Percentiles rank a stretch among this genome's conserved stretches.
phyloP scores from a whole-genome alignment of 2,329 filamentous ascomycete genomes.

The Verticillium zaregamsianum region DNA sequence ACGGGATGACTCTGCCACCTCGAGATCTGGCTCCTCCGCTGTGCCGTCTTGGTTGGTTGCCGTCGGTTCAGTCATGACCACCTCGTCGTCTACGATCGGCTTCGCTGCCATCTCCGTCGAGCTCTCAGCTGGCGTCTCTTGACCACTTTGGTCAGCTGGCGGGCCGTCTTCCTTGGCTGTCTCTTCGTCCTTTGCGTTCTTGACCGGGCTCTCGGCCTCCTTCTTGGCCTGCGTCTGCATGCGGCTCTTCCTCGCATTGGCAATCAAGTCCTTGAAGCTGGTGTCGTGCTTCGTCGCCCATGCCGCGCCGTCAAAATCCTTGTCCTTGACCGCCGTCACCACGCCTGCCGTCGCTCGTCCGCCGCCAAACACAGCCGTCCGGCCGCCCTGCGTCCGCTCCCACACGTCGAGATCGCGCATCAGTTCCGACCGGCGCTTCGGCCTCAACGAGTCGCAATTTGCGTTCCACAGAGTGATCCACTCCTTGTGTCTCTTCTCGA shows the following conservation, averaged over 20 bases:
- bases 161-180: background rate
- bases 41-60: background rate
- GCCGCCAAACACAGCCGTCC: constrained; percentile 35
- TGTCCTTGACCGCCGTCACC: constrained; percentile 62
- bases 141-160: background rate
- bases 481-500: constrained; percentile 81
- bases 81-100: background rate
- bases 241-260: constrained; percentile 62
- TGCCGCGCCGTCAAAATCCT: constrained; percentile 77
- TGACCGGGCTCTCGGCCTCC: constrained; percentile 1
- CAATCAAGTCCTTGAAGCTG: constrained; percentile 78
- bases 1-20: background rate
- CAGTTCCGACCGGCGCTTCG: constrained; percentile 67
- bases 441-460: constrained; percentile 80
- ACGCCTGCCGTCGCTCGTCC: constrained; percentile 17
- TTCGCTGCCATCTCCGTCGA: background rate
- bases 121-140: background rate
- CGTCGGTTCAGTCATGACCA: background rate
- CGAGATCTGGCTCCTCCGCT: background rate
- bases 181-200: constrained; percentile 9
- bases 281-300: constrained; percentile 71
- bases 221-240: constrained; percentile 28
- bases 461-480: constrained; percentile 97
- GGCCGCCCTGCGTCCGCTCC: constrained; percentile 77
- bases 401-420: constrained; percentile 77